A percentile compares a stretch with the other conserved stretches of the same genome.
These are phyloP conservation scores for Moricandia moricandioides DNA, from an alignment of 345 rosid species.

Conservation along the genomic window DNA sequence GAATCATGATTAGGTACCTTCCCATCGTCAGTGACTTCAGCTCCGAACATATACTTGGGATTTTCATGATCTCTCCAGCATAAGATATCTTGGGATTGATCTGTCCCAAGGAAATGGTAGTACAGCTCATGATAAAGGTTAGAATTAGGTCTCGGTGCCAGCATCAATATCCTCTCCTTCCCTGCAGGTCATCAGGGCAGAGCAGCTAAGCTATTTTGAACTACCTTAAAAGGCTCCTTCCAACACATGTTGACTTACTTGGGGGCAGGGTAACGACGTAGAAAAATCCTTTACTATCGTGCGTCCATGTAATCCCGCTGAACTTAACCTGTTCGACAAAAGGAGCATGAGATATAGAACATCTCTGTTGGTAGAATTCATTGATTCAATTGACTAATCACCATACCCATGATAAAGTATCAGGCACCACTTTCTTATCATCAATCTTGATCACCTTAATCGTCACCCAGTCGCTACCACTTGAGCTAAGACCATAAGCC, in stretches of 20 bases:
- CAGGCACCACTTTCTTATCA: slow-evolving; percentile 68
- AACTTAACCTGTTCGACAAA: slow-evolving; percentile 63
- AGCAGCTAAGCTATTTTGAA: not conserved
- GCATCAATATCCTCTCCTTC: slow-evolving; percentile 79
- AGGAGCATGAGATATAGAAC: slow-evolving; percentile 3
- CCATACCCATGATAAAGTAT: slow-evolving; percentile 83
- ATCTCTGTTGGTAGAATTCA: not conserved
- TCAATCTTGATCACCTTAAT: slow-evolving; percentile 64
- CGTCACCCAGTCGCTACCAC: slow-evolving; percentile 95
- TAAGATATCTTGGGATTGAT: slow-evolving; percentile 78
- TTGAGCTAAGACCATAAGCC: slow-evolving; percentile 82
- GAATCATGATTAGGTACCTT: slow-evolving; percentile 44
- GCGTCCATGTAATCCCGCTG: slow-evolving; percentile 75
- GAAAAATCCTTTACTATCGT: slow-evolving; percentile 83
- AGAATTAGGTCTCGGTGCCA: slow-evolving; percentile 84
- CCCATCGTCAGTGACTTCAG: slow-evolving; percentile 75
- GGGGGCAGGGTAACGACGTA: slow-evolving; percentile 91
- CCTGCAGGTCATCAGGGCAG: slow-evolving; percentile 30
- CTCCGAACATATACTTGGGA: slow-evolving; percentile 61
- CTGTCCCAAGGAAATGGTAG: slow-evolving; percentile 80
- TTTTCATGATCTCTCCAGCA: slow-evolving; percentile 88
- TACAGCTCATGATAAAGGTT: slow-evolving; percentile 75
- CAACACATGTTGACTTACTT: slow-evolving; percentile 45
- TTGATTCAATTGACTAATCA: not conserved
- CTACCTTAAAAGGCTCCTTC: not conserved